These are phyloP conservation scores for Elsinoe necatrix DNA, from an alignment of 2,329 filamentous ascomycete genomes.

Conservation along the genomic window DNA sequence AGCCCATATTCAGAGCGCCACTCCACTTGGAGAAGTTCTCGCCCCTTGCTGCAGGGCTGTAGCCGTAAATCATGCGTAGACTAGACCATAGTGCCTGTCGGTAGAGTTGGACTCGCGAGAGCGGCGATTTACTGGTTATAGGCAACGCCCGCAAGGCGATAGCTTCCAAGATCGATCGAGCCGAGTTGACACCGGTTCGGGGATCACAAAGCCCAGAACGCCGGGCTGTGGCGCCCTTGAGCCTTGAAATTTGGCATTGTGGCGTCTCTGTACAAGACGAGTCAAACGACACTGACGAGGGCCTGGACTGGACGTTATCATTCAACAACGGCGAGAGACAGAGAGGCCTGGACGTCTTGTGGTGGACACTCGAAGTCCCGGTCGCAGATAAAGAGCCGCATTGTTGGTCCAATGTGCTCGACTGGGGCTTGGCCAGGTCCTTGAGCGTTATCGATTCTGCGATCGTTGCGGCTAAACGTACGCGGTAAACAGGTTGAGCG, in stretches of 20 bases:
- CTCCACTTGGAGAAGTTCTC: neutral
- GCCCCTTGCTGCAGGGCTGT: neutral
- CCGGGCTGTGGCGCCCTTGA: neutral
- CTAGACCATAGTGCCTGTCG: neutral
- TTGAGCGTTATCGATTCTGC: neutral
- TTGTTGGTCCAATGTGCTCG: neutral
- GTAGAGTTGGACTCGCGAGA: neutral
- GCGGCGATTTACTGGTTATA: neutral
- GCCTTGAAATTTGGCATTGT: neutral
- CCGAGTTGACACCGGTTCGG: neutral
- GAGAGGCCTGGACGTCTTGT: neutral
- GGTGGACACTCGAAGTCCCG: neutral
- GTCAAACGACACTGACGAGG: neutral
- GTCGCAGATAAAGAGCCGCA: neutral
- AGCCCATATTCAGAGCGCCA: neutral
- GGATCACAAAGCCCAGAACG: neutral
- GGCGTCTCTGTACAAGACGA: neutral
- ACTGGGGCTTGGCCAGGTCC: neutral
- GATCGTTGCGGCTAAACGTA: neutral
- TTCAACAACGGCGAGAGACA: slow-evolving; percentile 10
- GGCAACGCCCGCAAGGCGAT: slow-evolving; percentile 2
- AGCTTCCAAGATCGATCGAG: slow-evolving; percentile 7
- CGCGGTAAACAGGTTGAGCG: neutral
- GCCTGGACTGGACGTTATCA: slow-evolving; percentile 3
- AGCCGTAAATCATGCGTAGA: neutral